phyloP scores from a whole-genome alignment of 2,329 filamentous ascomycete genomes.

The Verticillium tricorpus region DNA sequence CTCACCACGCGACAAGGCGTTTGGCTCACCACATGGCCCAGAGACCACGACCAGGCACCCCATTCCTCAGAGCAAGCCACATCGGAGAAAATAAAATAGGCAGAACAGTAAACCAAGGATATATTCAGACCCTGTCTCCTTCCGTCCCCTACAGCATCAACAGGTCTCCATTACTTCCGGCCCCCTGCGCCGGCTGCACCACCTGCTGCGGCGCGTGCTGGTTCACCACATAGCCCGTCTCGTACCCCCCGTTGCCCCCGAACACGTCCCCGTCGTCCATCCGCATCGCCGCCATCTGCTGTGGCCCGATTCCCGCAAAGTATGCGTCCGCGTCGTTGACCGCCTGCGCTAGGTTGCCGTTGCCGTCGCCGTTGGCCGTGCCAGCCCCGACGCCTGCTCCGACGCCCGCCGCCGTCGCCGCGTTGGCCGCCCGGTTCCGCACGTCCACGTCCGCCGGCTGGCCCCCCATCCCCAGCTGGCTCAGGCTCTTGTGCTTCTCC shows the following conservation, averaged over 20 bases:
- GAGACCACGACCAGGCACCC: background rate
- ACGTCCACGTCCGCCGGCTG: constrained; percentile 47
- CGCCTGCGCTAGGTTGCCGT: constrained; percentile 59
- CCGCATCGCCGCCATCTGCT: constrained; percentile 69
- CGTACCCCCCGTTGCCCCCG: constrained; percentile 51
- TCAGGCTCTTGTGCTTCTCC: constrained; percentile 57
- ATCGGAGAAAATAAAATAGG: background rate
- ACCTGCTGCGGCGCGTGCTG: constrained; percentile 75
- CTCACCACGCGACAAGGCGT: background rate
- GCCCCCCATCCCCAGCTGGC: constrained; percentile 50
- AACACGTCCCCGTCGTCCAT: constrained; percentile 63
- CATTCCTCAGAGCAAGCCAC: background rate
- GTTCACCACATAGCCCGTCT: constrained; percentile 68
- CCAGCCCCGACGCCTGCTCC: background rate
- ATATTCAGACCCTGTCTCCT: background rate
- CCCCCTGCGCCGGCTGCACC: constrained; percentile 63
- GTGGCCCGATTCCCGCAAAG: constrained; percentile 72
- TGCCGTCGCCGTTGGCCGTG: constrained; percentile 20
- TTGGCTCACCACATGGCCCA: background rate
- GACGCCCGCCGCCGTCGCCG: constrained; percentile 6
- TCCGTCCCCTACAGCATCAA: constrained; percentile 49
- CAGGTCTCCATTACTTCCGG: constrained; percentile 65
- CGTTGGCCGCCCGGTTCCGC: constrained; percentile 25
- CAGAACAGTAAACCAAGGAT: background rate
- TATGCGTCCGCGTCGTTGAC: constrained; percentile 85